phyloP scores from a whole-genome alignment of 495 filamentous ascomycete genomes.

The Lophiostoma macrostomum region DNA sequence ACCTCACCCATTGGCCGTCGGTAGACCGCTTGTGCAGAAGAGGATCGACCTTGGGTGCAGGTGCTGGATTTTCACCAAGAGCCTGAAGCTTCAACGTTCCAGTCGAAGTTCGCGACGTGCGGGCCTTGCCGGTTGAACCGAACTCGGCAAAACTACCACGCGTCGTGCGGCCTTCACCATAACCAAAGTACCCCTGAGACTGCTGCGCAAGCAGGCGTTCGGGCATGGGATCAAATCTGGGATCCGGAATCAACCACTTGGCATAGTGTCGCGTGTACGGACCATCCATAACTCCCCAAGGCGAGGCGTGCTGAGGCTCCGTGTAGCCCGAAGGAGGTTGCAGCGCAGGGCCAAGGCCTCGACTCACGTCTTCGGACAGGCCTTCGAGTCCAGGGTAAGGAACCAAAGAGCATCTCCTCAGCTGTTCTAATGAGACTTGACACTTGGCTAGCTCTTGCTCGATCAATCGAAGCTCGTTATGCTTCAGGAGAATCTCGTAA shows the following conservation, averaged over 20 bases:
- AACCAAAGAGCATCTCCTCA: slow-evolving; percentile 85
- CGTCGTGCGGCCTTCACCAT: slow-evolving; percentile 64
- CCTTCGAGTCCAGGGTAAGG: slow-evolving; percentile 71
- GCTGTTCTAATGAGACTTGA: slow-evolving; percentile 90
- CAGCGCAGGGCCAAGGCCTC: slow-evolving; percentile 67
- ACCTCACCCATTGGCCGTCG: slow-evolving; percentile 64
- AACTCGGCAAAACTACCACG: slow-evolving; percentile 66
- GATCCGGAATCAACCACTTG: slow-evolving; percentile 88
- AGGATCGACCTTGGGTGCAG: slow-evolving; percentile 50
- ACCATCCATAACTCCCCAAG: slow-evolving; percentile 86
- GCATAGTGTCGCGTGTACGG: slow-evolving; percentile 93
- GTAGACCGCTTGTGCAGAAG: slow-evolving; percentile 60
- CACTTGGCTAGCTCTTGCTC: slow-evolving; percentile 96
- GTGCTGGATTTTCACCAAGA: slow-evolving; percentile 42
- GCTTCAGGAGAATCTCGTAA: slow-evolving; percentile 89
- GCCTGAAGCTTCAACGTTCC: slow-evolving; percentile 59
- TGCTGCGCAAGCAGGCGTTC: slow-evolving; percentile 15
- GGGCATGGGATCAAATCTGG: slow-evolving; percentile 64
- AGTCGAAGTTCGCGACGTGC: slow-evolving; percentile 40
- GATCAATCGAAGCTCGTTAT: slow-evolving; percentile 88
- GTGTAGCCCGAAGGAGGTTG: slow-evolving; percentile 54
- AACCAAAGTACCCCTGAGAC: slow-evolving; percentile 28
- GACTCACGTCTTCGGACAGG: slow-evolving; percentile 62
- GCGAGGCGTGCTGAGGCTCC: slow-evolving; percentile 65
- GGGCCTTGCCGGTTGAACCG: slow-evolving; percentile 55